phyloP scores from a whole-genome alignment of 2,329 filamentous ascomycete genomes.

The Colletotrichum sublineola region DNA sequence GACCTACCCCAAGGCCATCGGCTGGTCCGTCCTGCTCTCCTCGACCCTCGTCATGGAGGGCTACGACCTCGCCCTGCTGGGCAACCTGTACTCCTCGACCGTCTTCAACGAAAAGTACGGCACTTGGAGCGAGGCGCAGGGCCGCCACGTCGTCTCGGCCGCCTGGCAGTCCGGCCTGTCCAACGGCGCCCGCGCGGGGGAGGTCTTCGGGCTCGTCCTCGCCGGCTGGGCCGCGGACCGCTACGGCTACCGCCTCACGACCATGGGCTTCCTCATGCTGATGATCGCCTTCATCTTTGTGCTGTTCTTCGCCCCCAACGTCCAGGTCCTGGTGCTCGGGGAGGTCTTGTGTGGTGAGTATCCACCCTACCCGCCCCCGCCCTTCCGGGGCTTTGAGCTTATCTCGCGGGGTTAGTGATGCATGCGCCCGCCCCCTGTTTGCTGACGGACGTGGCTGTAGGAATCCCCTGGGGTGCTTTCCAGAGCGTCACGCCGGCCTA shows the following conservation, averaged over 20 bases:
- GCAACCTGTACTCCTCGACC: conserved; percentile 62
- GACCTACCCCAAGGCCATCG: conserved; percentile 62
- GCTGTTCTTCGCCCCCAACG: conserved; percentile 64
- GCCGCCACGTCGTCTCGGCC: conserved; percentile 62
- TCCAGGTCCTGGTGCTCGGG: conserved; percentile 61
- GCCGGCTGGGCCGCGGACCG: conserved; percentile 66
- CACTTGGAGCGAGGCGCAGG: conserved; percentile 48
- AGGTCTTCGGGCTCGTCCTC: conserved; percentile 67
- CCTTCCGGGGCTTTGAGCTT: conserved; percentile 12
- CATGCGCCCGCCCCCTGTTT: conserved; percentile 37
- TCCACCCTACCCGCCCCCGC: too few species aligned
- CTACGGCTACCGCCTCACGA: conserved; percentile 64
- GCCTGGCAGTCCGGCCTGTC: conserved; percentile 70
- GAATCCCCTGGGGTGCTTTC: conserved; percentile 67
- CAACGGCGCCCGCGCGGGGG: conserved; percentile 66
- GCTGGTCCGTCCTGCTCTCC: conserved; percentile 61
- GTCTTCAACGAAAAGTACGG: conserved; percentile 63
- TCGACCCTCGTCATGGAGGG: conserved; percentile 65
- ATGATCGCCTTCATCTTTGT: conserved; percentile 67
- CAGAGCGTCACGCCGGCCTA: conserved; percentile 66
- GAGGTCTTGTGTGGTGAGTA: conserved; percentile 59
- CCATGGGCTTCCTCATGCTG: conserved; percentile 59
- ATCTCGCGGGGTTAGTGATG: conserved; percentile 8
- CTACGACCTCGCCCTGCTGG: conserved; percentile 64
- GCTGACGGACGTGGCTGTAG: conserved; percentile 47